These are phyloP conservation scores for Papiliotrema laurentii DNA, from an alignment of 1,284 basidiomycete genomes.

Conservation along the genomic window DNA sequence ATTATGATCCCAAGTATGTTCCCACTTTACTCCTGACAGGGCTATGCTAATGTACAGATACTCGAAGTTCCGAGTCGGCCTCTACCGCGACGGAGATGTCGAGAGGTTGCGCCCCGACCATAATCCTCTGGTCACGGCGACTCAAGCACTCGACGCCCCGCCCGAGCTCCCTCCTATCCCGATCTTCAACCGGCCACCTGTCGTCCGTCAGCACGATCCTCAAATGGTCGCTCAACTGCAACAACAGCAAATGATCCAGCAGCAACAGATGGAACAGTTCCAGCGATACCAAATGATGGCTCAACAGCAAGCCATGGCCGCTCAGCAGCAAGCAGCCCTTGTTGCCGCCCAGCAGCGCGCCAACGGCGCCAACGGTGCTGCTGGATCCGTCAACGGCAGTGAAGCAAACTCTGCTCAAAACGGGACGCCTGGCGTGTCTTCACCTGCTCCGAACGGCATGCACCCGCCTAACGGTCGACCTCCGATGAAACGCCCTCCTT, in stretches of 20 bases:
- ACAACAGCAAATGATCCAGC: slow-evolving; percentile 33
- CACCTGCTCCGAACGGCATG: slow-evolving; percentile 2
- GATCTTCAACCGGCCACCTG: slow-evolving; percentile 37
- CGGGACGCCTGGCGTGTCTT: not conserved
- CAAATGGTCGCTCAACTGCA: slow-evolving; percentile 27
- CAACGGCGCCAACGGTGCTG: not conserved
- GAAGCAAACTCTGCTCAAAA: not conserved
- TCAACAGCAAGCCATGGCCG: slow-evolving; percentile 32
- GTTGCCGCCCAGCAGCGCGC: slow-evolving; percentile 14
- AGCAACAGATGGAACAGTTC: slow-evolving; percentile 38
- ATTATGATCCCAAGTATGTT: slow-evolving; percentile 42
- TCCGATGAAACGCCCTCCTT: slow-evolving; percentile 9
- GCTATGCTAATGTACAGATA: slow-evolving; percentile 19
- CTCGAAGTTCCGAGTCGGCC: slow-evolving; percentile 36
- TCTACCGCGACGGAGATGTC: slow-evolving; percentile 40
- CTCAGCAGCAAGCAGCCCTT: slow-evolving; percentile 23
- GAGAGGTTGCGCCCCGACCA: slow-evolving; percentile 36
- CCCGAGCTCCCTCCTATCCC: slow-evolving; percentile 40
- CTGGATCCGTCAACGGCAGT: not conserved
- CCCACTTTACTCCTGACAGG: not conserved
- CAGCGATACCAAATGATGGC: slow-evolving; percentile 38
- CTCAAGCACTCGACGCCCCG: slow-evolving; percentile 28
- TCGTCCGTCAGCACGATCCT: slow-evolving; percentile 22
- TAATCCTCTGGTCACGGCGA: slow-evolving; percentile 25
- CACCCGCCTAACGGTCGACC: slow-evolving; percentile 10